Conservation (phyloP, 768 basidiomycete genomes). For the Fibroporia radiculosa region DNA sequence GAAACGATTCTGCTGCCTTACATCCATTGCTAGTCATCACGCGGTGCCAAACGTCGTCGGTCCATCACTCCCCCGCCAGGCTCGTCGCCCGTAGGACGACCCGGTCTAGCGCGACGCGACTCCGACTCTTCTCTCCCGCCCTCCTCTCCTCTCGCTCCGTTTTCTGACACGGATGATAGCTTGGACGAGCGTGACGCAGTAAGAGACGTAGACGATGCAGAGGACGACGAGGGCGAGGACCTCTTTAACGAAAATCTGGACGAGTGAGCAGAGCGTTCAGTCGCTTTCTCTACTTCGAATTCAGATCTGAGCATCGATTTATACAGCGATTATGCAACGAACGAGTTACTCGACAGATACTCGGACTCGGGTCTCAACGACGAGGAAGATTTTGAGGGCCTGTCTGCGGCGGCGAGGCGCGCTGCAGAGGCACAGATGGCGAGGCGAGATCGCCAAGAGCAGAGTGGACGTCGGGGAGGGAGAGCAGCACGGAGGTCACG, state of each 20-base stretch:
- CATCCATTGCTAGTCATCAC: slow-evolving; percentile 27
- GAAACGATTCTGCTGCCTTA: background rate
- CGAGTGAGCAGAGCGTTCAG: slow-evolving; percentile 39
- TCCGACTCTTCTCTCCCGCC: slow-evolving; percentile 66
- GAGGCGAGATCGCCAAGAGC: slow-evolving; percentile 73
- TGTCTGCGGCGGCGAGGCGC: slow-evolving; percentile 65
- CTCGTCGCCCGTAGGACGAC: slow-evolving; percentile 38
- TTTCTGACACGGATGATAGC: slow-evolving; percentile 42
- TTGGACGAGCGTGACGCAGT: slow-evolving; percentile 36
- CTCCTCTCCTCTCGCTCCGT: slow-evolving; percentile 42
- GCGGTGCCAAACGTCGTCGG: slow-evolving; percentile 50
- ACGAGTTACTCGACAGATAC: slow-evolving; percentile 79
- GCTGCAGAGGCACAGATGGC: slow-evolving; percentile 86
- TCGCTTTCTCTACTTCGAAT: slow-evolving; percentile 2
- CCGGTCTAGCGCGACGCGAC: slow-evolving; percentile 41
- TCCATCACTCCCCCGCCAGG: slow-evolving; percentile 48
- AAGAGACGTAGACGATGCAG: slow-evolving; percentile 80
- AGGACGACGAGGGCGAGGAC: slow-evolving; percentile 87
- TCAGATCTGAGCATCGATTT: slow-evolving; percentile 1
- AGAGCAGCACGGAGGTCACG: slow-evolving; percentile 75
- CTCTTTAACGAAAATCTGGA: slow-evolving; percentile 78
- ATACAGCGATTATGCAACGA: slow-evolving; percentile 76
- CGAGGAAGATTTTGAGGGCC: slow-evolving; percentile 55
- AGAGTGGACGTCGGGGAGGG: slow-evolving; percentile 55
- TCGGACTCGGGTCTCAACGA: slow-evolving; percentile 86